These are phyloP conservation scores for Trichosporon sp. DNA, from an alignment of 1,284 basidiomycete genomes.

Conservation along the genomic window DNA sequence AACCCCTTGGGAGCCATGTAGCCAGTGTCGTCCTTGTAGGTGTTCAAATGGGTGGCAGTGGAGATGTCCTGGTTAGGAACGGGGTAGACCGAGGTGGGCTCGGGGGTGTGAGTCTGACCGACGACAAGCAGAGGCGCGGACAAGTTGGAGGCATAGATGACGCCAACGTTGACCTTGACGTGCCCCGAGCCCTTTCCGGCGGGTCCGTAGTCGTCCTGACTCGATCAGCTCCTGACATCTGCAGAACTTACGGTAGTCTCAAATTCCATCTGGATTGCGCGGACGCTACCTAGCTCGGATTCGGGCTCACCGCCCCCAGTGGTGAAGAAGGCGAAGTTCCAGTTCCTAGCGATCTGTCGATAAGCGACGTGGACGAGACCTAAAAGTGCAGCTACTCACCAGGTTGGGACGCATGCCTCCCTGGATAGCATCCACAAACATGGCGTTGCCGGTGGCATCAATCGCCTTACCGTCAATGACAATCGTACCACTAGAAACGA, in stretches of 20 bases:
- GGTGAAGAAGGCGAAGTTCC: slow-evolving; percentile 94
- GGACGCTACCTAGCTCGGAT: slow-evolving; percentile 62
- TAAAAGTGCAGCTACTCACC: too few relatives aligned
- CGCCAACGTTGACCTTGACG: slow-evolving; percentile 77
- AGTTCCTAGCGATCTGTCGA: slow-evolving; percentile 66
- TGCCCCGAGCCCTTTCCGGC: slow-evolving; percentile 70
- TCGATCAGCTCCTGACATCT: background rate
- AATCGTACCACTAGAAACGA: slow-evolving; percentile 63
- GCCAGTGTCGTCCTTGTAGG: slow-evolving; percentile 64
- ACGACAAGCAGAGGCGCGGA: slow-evolving; percentile 26
- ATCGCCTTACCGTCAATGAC: slow-evolving; percentile 65
- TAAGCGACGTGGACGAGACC: background rate
- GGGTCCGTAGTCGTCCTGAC: slow-evolving; percentile 60
- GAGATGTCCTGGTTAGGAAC: slow-evolving; percentile 57
- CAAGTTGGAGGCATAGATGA: slow-evolving; percentile 28
- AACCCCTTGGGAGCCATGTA: slow-evolving; percentile 72
- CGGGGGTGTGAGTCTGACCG: slow-evolving; percentile 61
- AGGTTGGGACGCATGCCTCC: slow-evolving; percentile 90
- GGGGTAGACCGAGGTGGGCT: slow-evolving; percentile 46
- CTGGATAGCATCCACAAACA: slow-evolving; percentile 95
- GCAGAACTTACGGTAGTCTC: slow-evolving; percentile 60
- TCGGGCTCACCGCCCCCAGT: slow-evolving; percentile 51
- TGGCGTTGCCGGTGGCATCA: slow-evolving; percentile 68
- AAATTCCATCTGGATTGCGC: slow-evolving; percentile 94
- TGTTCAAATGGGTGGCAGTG: slow-evolving; percentile 62